Base-by-base conservation (phyloP, 2,329 filamentous ascomycete genomes). In the Xylariaceae sp. region DNA sequence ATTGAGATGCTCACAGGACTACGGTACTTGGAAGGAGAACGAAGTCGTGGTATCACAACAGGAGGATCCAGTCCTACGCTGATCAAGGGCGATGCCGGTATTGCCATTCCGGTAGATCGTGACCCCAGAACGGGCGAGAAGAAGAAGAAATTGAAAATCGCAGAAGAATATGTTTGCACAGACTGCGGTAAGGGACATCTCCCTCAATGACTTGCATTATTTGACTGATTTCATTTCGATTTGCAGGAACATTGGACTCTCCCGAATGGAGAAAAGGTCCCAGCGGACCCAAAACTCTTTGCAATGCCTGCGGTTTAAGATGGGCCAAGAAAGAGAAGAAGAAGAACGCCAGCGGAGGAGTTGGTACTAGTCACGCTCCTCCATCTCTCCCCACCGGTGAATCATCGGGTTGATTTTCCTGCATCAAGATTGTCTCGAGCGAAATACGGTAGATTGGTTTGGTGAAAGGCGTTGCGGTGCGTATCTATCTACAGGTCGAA, bases 191-290 rank as follows among this genome's bases (percentile, higher is more conserved):
- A 53, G 77, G 71, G 37, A 40, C 21, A n/a, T 34, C 5, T 14
- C n/a, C 34, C 39, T 21, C 12, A 10, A 19, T 8, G 35, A 16
- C 10, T 17, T 14, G 29, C 19, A 47, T 7, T 27, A 19, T 27
- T 19, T 22, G 37, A 23, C 40, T 49, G 29, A 43, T 34, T 25
- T 47, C 14, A 53, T 53, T 21, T 34, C n/a, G n/a, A 40, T 22
- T 5, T 39, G 4, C 50, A 84, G 80, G 80, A 25, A 96, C 89
- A 0, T 76, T 94, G 33, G 91, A 96, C 62, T 95, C 88, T 14
- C 92, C 92, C 0, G 92, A 97, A 71, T 97, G 92, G 92, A 79
- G 92, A 51, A 96, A 95, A 66, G 92, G 92, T 0, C 92, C 92
- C 0, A 88, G 81, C 52, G 92, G 92, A 2, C 91, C 91, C 1